These are phyloP conservation scores for Colletotrichum sidae DNA, from an alignment of 2,329 filamentous ascomycete genomes.

Conservation along the genomic window DNA sequence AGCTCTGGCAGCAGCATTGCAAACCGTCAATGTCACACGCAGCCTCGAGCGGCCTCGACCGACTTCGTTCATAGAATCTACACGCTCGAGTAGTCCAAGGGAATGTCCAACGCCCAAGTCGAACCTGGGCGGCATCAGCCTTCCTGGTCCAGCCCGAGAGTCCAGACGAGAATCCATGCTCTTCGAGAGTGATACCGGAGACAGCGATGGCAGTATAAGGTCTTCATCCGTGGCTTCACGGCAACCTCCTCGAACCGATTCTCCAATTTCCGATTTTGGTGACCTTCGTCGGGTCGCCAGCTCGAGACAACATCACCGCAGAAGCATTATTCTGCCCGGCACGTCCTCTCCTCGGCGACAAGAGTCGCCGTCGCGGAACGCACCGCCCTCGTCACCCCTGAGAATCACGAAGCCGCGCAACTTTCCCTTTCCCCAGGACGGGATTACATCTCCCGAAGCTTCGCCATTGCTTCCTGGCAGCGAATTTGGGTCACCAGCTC, in stretches of 20 bases:
- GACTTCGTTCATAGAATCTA: conserved; percentile 72
- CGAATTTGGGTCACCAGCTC: conserved; percentile 82
- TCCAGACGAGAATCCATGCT: conserved; percentile 83
- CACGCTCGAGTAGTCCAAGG: conserved; percentile 87
- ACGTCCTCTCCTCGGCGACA: conserved; percentile 85
- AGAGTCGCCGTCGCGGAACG: conserved; percentile 84
- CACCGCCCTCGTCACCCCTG: conserved; percentile 85
- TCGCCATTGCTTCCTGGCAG: conserved; percentile 88
- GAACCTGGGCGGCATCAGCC: conserved; percentile 71
- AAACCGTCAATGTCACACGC: conserved; percentile 55
- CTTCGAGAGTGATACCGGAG: conserved; percentile 84
- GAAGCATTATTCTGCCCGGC: conserved; percentile 85
- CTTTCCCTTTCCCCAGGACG: conserved; percentile 69
- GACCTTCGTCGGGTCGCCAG: conserved; percentile 80
- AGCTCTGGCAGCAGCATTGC: conserved; percentile 66
- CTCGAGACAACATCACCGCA: conserved; percentile 84
- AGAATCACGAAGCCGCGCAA: conserved; percentile 85
- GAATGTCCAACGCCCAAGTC: conserved; percentile 94
- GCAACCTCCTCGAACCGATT: conserved; percentile 80
- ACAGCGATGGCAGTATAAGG: conserved; percentile 88
- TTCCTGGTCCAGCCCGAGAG: conserved; percentile 67
- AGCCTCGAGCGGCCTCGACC: conserved; percentile 66
- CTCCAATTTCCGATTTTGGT: conserved; percentile 88
- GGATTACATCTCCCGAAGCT: conserved; percentile 83
- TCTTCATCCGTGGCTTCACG: conserved; percentile 82